These are phyloP conservation scores for Dalbergia oliveri DNA, from an alignment of 306 rosid species.

Conservation along the genomic window DNA sequence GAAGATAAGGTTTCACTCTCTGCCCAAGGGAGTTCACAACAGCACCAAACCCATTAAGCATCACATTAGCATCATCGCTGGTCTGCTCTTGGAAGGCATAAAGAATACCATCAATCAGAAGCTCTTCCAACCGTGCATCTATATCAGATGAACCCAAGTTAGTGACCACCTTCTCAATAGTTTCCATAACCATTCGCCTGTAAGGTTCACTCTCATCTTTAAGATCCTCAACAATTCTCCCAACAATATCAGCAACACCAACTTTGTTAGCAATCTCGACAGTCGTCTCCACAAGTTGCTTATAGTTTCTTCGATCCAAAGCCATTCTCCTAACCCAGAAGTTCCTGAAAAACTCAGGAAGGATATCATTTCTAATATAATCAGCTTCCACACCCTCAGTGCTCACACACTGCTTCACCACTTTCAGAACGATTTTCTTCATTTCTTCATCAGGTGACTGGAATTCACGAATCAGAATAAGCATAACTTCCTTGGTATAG, in stretches of 20 bases:
- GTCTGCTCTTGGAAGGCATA: constrained; percentile 99
- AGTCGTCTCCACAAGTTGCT: constrained; percentile 93
- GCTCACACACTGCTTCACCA: constrained; percentile 97
- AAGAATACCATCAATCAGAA: constrained; percentile 92
- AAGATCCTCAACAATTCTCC: constrained; percentile 93
- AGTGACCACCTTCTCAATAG: constrained; percentile 94
- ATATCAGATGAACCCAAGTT: constrained; percentile 93
- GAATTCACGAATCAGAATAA: constrained; percentile 87
- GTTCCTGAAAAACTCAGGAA: constrained; percentile 90
- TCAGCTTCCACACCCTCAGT: constrained; percentile 97
- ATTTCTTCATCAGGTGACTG: constrained; percentile 99
- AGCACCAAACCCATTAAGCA: constrained; percentile 97
- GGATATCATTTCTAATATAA: constrained; percentile 58
- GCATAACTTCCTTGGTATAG: constrained; percentile 95
- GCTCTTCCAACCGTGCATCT: constrained; percentile 93
- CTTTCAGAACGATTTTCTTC: constrained; percentile 96
- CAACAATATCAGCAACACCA: constrained; percentile 95
- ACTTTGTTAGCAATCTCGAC: constrained; percentile 98
- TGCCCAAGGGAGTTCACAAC: constrained; percentile 96
- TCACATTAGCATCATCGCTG: constrained; percentile 96
- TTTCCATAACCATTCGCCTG: constrained; percentile 98
- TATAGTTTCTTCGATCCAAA: constrained; percentile 90
- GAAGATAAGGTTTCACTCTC: constrained; percentile 93
- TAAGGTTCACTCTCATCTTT: constrained; percentile 99
- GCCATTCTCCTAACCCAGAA: constrained; percentile 99